A percentile compares a stretch with the other conserved stretches of the same genome.
Conservation (phyloP, 495 filamentous ascomycete species). For the Monascus purpureus region DNA sequence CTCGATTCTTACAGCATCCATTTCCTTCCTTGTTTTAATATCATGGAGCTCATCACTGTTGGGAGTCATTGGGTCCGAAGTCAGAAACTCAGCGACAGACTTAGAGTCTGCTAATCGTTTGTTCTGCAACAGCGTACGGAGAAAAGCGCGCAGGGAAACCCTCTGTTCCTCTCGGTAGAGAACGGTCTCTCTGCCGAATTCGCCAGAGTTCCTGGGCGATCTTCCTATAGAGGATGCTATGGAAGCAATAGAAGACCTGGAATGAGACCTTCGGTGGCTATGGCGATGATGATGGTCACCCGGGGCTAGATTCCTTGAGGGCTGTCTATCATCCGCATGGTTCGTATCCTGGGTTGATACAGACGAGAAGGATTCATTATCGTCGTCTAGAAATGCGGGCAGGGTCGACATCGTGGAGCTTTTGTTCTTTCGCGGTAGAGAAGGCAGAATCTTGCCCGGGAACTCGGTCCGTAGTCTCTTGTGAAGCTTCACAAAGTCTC, state of each 20-base stretch:
- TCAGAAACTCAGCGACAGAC: constrained; percentile 71
- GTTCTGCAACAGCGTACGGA: constrained; percentile 72
- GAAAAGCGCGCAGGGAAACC: constrained; percentile 79
- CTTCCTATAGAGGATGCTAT: constrained; percentile 8
- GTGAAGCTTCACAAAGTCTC: constrained; percentile 71
- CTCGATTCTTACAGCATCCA: constrained; percentile 77
- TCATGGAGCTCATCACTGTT: constrained; percentile 76
- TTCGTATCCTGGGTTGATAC: constrained; percentile 44
- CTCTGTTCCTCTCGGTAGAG: constrained; percentile 85
- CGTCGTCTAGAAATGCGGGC: constrained; percentile 43
- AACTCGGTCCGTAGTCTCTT: constrained; percentile 70
- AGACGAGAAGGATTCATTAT: constrained; percentile 66
- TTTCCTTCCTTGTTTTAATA: constrained; percentile 59
- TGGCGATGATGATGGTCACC: constrained; percentile 9
- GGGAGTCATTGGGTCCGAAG: constrained; percentile 46
- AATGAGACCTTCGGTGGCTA: constrained; percentile 20
- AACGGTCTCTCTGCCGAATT: constrained; percentile 31
- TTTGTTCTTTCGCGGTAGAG: constrained; percentile 84
- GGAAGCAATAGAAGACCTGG: constrained; percentile 16
- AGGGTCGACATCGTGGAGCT: constrained; percentile 46
- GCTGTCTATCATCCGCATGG: constrained; percentile 19
- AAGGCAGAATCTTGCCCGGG: constrained; percentile 78
- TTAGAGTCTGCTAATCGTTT: constrained; percentile 67
- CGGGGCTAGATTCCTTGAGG: constrained; percentile 13
- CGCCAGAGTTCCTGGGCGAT: constrained; percentile 38